phyloP scores from a whole-genome alignment of 768 basidiomycete genomes.

The Psilocybe cubensis region DNA sequence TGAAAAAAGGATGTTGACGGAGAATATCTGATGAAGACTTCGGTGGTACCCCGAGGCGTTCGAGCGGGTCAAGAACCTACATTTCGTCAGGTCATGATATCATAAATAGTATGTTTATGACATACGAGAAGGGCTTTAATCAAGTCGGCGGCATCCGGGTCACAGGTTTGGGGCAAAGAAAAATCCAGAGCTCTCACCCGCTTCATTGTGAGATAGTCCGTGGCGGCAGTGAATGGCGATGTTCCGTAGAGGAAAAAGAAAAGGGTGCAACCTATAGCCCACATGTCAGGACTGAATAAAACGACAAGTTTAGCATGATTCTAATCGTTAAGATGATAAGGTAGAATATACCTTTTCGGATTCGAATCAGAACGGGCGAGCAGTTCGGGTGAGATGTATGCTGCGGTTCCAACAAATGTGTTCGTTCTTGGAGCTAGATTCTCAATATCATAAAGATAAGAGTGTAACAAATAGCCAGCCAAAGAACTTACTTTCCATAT shows the following conservation, averaged over 20 bases:
- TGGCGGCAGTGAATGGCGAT: conserved; percentile 89
- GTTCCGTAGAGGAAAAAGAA: conserved; percentile 92
- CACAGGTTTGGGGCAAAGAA: conserved; percentile 85
- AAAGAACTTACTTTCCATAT: conserved; percentile 50
- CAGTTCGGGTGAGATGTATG: conserved; percentile 28
- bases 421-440: conserved; percentile 29
- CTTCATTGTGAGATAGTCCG: conserved; percentile 94
- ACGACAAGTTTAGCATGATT: conserved; percentile 13
- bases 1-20: conserved; percentile 66
- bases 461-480: conserved; percentile 4
- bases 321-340: conserved; percentile 1
- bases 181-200: conserved; percentile 91
- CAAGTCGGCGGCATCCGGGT: conserved; percentile 79
- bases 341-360: conserved; percentile 63
- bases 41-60: conserved; percentile 62
- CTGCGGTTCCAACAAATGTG: conserved; percentile 35
- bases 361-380: conserved; percentile 76
- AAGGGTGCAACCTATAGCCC: conserved; percentile 94
- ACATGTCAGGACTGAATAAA: conserved; percentile 81
- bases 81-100: conserved; percentile 6
- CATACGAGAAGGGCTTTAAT: conserved; percentile 77
- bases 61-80: conserved; percentile 59
- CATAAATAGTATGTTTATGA: conserved; percentile 10
- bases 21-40: conserved; percentile 46
- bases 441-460: conserved; percentile 7